Percentiles rank a stretch among this genome's conserved stretches.
Conservation (phyloP, 208 protist species). For the Wallacemonas sp. region DNA sequence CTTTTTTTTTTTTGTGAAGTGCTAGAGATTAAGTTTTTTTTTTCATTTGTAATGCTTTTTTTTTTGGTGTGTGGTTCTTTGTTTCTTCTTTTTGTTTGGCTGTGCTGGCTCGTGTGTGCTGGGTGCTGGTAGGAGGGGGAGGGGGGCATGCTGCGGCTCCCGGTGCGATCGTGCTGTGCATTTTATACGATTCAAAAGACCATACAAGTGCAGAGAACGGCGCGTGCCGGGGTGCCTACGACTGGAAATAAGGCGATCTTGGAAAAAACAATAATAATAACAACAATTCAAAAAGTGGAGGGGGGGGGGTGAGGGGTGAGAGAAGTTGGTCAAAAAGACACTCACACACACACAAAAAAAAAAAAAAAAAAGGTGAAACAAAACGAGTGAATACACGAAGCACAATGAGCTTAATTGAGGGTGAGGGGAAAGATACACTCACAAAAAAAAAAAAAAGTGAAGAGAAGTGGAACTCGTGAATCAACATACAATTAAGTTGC, state of each 20-base stretch:
- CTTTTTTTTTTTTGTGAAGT: not conserved
- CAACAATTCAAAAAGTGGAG: not conserved
- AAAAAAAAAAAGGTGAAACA: not conserved
- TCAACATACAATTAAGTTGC: constrained; percentile 88
- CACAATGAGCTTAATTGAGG: too few relatives aligned
- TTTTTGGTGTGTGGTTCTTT: constrained; percentile 8
- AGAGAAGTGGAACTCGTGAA: constrained; percentile 18
- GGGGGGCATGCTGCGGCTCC: too few relatives aligned
- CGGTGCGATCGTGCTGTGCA: too few relatives aligned
- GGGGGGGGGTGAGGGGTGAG: constrained; percentile 9
- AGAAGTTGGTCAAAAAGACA: constrained; percentile 1
- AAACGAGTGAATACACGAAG: not conserved
- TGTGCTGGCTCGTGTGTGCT: constrained; percentile 15
- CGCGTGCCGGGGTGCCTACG: too few relatives aligned
- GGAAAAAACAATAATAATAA: too few relatives aligned
- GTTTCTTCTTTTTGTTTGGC: constrained; percentile 30
- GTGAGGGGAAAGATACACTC: constrained; percentile 4
- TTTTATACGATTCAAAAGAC: constrained; percentile 7
- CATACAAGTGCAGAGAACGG: not conserved
- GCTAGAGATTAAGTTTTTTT: not conserved
- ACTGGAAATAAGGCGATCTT: too few relatives aligned
- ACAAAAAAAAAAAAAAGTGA: constrained; percentile 7
- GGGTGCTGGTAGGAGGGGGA: not conserved
- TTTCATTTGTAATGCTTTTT: constrained; percentile 26
- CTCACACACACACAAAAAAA: not conserved